phyloP scores from a whole-genome alignment of 345 rosid species.

The Aquilaria malaccensis region DNA sequence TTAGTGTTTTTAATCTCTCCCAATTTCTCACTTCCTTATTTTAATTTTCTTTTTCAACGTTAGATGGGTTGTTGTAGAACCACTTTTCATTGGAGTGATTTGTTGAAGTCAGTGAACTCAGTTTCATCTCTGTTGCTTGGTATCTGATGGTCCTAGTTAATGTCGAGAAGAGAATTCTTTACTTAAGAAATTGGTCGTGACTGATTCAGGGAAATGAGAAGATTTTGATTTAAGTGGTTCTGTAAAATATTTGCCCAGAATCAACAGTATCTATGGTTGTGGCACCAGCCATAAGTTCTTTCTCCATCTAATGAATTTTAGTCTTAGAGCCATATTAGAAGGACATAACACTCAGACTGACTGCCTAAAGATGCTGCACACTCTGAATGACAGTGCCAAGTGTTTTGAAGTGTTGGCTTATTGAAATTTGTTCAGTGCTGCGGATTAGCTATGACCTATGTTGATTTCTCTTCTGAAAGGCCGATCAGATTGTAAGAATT shows the following conservation, averaged over 20 bases:
- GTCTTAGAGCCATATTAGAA: conserved; percentile 7
- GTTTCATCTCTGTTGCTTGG: conserved; percentile 27
- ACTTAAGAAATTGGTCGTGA: conserved; percentile 17
- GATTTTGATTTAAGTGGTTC: conserved; percentile 13
- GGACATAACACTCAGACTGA: conserved; percentile 11
- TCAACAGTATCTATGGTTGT: conserved; percentile 14
- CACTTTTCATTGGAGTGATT: conserved; percentile 38
- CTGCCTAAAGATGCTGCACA: conserved; percentile 17
- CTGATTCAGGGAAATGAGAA: conserved; percentile 22
- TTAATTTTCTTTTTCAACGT: conserved; percentile 17
- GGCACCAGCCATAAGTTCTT: conserved; percentile 7
- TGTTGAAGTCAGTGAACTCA: conserved; percentile 20
- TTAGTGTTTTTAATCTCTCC: neutral
- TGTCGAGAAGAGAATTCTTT: conserved; percentile 19
- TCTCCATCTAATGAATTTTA: conserved; percentile 12
- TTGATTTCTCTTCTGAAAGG: conserved; percentile 8
- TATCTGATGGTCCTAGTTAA: conserved; percentile 22
- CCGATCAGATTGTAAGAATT: conserved; percentile 11
- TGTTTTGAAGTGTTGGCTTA: conserved; percentile 2
- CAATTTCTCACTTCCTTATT: neutral
- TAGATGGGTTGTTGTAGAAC: conserved; percentile 38
- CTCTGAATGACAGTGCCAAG: conserved; percentile 3
- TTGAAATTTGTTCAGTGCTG: conserved; percentile 6
- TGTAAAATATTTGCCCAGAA: conserved; percentile 11
- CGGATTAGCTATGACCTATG: conserved; percentile 9